Evolutionary conservation across 371 early-diverging fungal genomes (phyloP), one percentile per base, ranked within the genome.

Genomic region (Apophysomyces ossiformis): DNA sequence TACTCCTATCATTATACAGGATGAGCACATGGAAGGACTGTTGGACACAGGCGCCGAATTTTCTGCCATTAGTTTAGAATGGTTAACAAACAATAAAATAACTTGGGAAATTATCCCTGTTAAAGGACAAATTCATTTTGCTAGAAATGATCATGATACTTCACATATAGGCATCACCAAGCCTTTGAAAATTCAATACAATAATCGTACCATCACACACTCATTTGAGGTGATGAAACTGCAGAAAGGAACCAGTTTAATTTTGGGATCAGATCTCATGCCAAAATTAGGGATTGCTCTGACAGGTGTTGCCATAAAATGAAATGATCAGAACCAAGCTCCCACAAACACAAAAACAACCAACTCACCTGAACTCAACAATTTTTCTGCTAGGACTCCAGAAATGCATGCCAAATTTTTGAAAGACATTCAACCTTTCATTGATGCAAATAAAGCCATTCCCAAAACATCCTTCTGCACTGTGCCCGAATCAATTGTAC

Each of bases 381-480:
- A 68, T 18, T 65, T 66, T 11, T 68, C 68, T 26, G 41, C 15
- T 37, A 68, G 68, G 6, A 67, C 71, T 41, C 35, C 32, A 26
- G 50, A 47, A 36, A 58, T 65, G 37, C 71, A 63, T 46, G 37
- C 56, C 5, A 35, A 57, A n/a, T 71, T 67, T 44, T 5, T 67
- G 32, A 7, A 41, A n/a, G 43, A 41, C 9, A 41, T 67, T 4
- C 62, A 65, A 47, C 65, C 64, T 15, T 26, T 21, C 37, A 58
- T 72, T 1, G 9, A 63, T 13, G 45, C 44, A 32, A 72, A 72
- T 58, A 32, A 41, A 43, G 26, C 56, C 0, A 62, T 70, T 38
- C 57, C 66, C 7, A 50, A 64, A 37, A 61, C 18, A 6, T 67
- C 67, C 4, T 67, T 67, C 11, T 71, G 71, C 41, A 67, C 67